Conservation (phyloP, 495 filamentous ascomycete species). For the Neurospora sp. region DNA sequence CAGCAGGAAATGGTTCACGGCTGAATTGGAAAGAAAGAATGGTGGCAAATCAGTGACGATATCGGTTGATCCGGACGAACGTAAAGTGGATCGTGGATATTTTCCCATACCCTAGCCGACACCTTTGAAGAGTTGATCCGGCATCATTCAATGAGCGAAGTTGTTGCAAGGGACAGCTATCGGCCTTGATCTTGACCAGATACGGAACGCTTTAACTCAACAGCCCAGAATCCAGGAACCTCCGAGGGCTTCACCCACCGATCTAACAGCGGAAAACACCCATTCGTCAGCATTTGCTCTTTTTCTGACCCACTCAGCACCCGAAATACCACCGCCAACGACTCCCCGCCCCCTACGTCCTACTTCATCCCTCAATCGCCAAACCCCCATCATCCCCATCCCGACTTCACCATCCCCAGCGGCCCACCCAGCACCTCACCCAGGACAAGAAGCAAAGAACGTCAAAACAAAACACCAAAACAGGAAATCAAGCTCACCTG, state of each 20-base stretch:
- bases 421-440: neutral
- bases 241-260: neutral
- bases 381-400: neutral
- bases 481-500: conserved; percentile 28
- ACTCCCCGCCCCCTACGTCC: neutral
- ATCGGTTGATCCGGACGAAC: no score
- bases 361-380: no score
- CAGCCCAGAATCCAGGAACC: neutral
- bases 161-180: neutral
- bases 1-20: neutral
- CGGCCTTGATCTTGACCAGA: neutral
- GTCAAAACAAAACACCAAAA: neutral
- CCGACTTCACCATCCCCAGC: neutral
- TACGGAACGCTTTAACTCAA: neutral
- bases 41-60: neutral
- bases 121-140: neutral
- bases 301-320: neutral
- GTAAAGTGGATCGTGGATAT: no score
- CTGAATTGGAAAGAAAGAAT: neutral
- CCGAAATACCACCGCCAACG: neutral
- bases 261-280: neutral
- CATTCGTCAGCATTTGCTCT: neutral
- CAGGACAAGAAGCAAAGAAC: neutral
- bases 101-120: neutral
- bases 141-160: neutral